Base-by-base conservation (phyloP, 306 rosid genomes). In the Corylus avellana region DNA sequence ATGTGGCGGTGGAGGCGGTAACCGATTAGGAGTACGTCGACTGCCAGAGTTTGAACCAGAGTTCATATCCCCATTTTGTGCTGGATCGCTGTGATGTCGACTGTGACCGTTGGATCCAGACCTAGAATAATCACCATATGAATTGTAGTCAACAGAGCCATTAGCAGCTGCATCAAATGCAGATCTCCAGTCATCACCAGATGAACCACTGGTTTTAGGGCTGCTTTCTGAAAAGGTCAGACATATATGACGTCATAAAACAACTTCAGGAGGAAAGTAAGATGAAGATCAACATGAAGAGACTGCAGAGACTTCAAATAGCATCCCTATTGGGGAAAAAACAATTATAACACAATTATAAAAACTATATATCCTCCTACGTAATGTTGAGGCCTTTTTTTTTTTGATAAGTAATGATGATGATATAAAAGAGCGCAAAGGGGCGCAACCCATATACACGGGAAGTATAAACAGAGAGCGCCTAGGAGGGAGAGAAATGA, bases 151-250 rank as follows among this genome's bases (percentile, higher is more conserved):
- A 73, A 67, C 81, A 13, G 95, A 78, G 62, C 93, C 93, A 75
- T 88, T 91, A 57, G 93, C 89, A 17, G 97, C 97, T n/a, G 97
- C 94, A 83, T 94, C 97, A 77, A 94, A 94, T 74, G 98, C 98
- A 68, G 91, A 85, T 82, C 91, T 86, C 98, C 98, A 94, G 81
- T 94, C 98, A 80, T 92, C 98, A 82, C 97, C 91, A 56, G 87
- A 12, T 39, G 88, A 75, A 83, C 87, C 89, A 12, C 84, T 76
- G 82, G 91, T 91, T 86, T 85, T 91, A 71, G 98, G 97, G 80
- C 95, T 94, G 75, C 92, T 87, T 85, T 92, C 97, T 94, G 95
- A 86, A 73, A 75, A 80, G 63, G 64, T 76, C 56, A 49, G 3
- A 6, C 42, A 63, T 67, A 29, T 58, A 69, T 1, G 78, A 72